Evolutionary conservation across 257 asterid species (phyloP).

Genomic region (Misopates orontium): DNA sequence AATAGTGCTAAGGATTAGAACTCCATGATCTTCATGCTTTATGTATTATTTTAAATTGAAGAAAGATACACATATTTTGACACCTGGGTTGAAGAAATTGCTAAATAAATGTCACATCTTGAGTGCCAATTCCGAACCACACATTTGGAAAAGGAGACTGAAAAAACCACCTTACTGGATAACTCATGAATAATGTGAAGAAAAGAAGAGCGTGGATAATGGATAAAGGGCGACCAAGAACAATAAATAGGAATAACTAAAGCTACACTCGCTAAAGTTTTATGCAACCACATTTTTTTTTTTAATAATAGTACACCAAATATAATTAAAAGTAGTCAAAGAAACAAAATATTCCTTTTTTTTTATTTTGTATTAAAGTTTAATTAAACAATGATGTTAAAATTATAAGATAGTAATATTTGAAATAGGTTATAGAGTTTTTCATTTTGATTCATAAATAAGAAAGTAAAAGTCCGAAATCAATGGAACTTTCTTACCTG

Average conservation of each 20-base stretch:
- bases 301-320: too few species aligned
- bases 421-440: too few species aligned
- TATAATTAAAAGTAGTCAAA: too few species aligned
- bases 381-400: too few species aligned
- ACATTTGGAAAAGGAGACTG: slow-evolving; percentile 10
- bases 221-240: neutral
- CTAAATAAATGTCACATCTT: neutral
- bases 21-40: neutral
- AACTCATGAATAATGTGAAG: neutral
- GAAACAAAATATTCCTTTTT: too few species aligned
- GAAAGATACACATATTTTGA: neutral
- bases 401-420: too few species aligned
- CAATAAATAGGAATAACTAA: neutral
- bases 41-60: neutral
- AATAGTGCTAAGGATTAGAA: neutral
- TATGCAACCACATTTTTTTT: too few species aligned
- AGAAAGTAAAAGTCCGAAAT: too few species aligned
- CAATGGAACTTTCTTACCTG: too few species aligned
- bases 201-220: neutral
- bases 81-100: neutral
- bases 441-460: too few species aligned
- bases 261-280: too few species aligned
- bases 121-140: neutral
- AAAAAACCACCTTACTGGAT: neutral
- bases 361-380: too few species aligned